Conservation (phyloP, 805 yeast genomes). For the Wickerhamomyces ciferrii region DNA sequence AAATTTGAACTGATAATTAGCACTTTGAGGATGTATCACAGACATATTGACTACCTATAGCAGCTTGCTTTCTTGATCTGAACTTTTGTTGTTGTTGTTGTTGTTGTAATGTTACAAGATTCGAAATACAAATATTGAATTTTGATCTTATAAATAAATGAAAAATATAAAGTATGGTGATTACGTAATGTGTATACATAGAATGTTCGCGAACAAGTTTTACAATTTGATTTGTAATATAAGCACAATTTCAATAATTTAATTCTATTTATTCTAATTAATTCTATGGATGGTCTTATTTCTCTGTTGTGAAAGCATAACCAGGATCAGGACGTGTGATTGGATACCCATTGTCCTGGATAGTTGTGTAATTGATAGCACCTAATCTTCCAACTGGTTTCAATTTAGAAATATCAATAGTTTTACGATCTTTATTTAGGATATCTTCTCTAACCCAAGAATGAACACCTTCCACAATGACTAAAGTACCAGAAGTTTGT, state of each 20-base stretch:
- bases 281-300: too few relatives aligned
- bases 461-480: constrained; percentile 49
- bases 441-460: constrained; percentile 56
- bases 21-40: constrained; percentile 33
- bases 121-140: background rate
- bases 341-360: constrained; percentile 17
- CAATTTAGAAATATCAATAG: constrained; percentile 40
- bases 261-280: too few relatives aligned
- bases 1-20: constrained; percentile 51
- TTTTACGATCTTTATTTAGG: constrained; percentile 31
- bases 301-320: background rate
- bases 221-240: background rate
- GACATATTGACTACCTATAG: constrained; percentile 26
- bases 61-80: too few relatives aligned
- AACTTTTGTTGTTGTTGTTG: too few relatives aligned
- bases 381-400: constrained; percentile 54
- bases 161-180: background rate
- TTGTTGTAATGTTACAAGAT: background rate
- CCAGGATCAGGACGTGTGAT: background rate
- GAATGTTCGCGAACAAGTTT: constrained; percentile 11
- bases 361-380: constrained; percentile 42
- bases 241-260: too few relatives aligned
- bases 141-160: too few relatives aligned
- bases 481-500: constrained; percentile 30
- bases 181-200: background rate